phyloP scores from a whole-genome alignment of 139 green algal species.

The Ulvella scutata region DNA sequence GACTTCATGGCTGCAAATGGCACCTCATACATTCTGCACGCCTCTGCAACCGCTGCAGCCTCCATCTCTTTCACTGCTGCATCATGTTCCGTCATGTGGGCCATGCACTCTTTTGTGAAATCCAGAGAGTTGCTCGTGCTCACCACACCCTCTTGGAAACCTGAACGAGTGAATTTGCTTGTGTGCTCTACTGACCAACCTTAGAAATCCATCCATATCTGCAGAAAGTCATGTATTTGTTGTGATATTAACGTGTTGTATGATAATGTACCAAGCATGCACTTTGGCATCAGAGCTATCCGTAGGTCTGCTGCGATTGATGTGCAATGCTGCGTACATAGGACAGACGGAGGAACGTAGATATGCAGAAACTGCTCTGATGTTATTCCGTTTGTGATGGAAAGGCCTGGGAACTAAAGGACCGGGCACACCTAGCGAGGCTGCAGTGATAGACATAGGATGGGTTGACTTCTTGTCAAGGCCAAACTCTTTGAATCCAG shows the following conservation, averaged over 20 bases:
- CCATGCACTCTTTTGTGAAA: conserved; percentile 50
- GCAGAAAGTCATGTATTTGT: not conserved
- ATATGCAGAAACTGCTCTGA: conserved; percentile 28
- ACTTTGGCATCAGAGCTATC: too few species aligned
- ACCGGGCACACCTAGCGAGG: too few species aligned
- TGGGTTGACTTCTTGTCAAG: conserved; percentile 21
- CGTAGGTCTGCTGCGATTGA: too few species aligned
- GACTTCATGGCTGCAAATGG: conserved; percentile 72
- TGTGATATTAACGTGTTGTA: not conserved
- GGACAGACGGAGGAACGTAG: not conserved
- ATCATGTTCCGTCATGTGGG: conserved; percentile 44
- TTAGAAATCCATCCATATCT: not conserved
- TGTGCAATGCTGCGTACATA: not conserved
- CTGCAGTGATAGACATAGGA: too few species aligned
- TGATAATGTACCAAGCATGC: too few species aligned
- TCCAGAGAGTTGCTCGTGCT: conserved; percentile 80
- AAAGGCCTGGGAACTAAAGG: too few species aligned
- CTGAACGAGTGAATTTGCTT: not conserved
- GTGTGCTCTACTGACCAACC: too few species aligned
- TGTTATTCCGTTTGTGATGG: too few species aligned
- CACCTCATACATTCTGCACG: conserved; percentile 34
- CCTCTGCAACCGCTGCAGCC: conserved; percentile 63
- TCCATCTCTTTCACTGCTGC: conserved; percentile 94
- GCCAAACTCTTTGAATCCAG: conserved; percentile 49
- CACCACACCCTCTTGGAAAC: conserved; percentile 31